Base-by-base conservation (phyloP, 2,329 filamentous ascomycete species). In the Byssochlamys sp. region DNA sequence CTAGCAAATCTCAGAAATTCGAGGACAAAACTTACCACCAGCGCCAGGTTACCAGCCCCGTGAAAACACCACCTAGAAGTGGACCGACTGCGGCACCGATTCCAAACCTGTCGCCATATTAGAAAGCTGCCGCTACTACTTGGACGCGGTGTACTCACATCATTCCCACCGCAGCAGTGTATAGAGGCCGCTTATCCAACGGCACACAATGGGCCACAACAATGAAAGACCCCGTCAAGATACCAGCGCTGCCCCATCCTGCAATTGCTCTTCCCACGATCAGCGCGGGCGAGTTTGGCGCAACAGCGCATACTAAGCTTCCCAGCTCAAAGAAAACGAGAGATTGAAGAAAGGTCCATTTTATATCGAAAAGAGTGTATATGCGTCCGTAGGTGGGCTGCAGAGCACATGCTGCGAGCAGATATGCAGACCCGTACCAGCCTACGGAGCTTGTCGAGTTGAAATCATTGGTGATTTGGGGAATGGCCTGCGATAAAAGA, bases 381-480 rank as follows among this genome's bases (percentile, higher is more conserved):
- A 51, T 51, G 24, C 49, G 49, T 26, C 49, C 49, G 26, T 51
- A 51, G 49, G 49, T 51, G 26, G 49, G 49, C 9, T 51, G 49
- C 49, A 51, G 49, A 28, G 61, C 61, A 25, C 60, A 66, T 5
- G 61, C 62, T 2, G 59, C 59, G 9, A 61, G 52, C n/a, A 61
- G 58, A 52, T 65, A 67, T 27, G 64, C 57, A 26, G 61, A 60
- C 6, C 63, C 64, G 52, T 67, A 67, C 65, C 65, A 67, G 25
- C 63, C 65, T 14, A 67, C 63, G n/a, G 64, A 60, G n/a, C 59
- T 60, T 4, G 63, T 61, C 2, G 64, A 62, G 12, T 62, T 51
- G 54, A 67, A 67, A n/a, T 65, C 58, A 56, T 62, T 75, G 0
- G 78, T 80, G 56, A 81, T 80, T 54, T 70, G 68, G 2, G 78